A percentile compares a stretch with the other conserved stretches of the same genome.
Evolutionary conservation across 192 early-diverging fungal species (phyloP).

Genomic region (Chytriomyces sp.): DNA sequence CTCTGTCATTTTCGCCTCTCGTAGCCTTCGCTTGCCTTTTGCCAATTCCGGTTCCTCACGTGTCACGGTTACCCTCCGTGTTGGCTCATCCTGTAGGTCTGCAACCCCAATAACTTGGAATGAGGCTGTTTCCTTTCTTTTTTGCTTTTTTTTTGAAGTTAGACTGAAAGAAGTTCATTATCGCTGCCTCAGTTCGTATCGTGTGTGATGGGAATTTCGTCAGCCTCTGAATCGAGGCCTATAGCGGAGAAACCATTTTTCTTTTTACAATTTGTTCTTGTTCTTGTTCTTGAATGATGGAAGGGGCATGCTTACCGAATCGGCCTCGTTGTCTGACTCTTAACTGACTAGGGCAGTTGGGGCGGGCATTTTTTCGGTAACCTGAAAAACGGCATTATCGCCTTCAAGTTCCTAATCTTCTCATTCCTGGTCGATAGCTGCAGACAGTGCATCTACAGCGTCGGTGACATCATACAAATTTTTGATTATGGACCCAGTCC

Average conservation of each 20-base stretch:
- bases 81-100: not conserved
- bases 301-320: not conserved
- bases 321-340: not conserved
- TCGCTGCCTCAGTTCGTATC: not conserved
- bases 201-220: not conserved
- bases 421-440: not conserved
- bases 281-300: not conserved
- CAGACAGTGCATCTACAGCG: not conserved
- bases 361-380: not conserved
- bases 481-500: not conserved
- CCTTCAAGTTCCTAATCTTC: constrained; percentile 15
- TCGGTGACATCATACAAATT: not conserved
- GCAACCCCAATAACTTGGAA: not conserved
- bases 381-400: not conserved
- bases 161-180: not conserved
- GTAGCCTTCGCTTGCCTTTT: constrained; percentile 34
- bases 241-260: not conserved
- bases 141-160: not conserved
- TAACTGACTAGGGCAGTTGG: not conserved
- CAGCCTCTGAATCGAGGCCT: not conserved
- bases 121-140: not conserved
- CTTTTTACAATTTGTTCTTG: not conserved
- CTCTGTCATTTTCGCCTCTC: constrained; percentile 31
- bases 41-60: constrained; percentile 1
- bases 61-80: not conserved